phyloP scores from a whole-genome alignment of 108 stramenopile species.

The Skeletonema potamos region DNA sequence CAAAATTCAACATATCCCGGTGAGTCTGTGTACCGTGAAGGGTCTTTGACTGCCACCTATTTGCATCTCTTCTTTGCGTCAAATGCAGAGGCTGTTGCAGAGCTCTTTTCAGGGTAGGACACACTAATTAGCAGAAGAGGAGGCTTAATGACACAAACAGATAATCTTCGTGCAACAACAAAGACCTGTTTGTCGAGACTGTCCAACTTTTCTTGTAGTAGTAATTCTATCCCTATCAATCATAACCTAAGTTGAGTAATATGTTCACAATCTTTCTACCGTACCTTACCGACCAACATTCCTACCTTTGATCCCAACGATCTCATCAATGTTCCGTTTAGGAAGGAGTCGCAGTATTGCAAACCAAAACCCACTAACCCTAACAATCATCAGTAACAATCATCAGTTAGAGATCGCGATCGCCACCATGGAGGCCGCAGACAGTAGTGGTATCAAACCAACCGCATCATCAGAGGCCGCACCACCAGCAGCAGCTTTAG shows the following conservation, averaged over 20 bases:
- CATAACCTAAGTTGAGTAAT: too few species aligned
- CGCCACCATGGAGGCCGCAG: neutral
- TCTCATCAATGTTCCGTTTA: too few species aligned
- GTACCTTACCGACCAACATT: too few species aligned
- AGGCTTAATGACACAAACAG: neutral
- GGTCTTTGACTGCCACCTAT: slow-evolving; percentile 11
- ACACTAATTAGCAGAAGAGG: neutral
- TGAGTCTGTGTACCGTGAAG: slow-evolving; percentile 2
- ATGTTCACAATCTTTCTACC: too few species aligned
- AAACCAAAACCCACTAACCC: too few species aligned
- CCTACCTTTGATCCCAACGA: too few species aligned
- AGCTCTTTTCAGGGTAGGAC: neutral
- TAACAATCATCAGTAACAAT: too few species aligned
- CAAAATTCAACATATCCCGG: neutral
- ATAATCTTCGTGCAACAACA: neutral
- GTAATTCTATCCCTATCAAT: too few species aligned
- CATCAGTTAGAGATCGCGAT: too few species aligned
- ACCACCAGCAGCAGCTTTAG: neutral
- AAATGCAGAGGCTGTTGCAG: slow-evolving; percentile 9
- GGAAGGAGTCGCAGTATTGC: too few species aligned
- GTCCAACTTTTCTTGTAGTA: neutral
- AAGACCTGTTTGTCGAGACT: neutral
- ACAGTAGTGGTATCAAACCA: neutral
- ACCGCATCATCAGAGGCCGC: neutral
- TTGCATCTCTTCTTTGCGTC: slow-evolving; percentile 15